phyloP scores from a whole-genome alignment of 208 protist genomes.

The Crithidia sp. region DNA sequence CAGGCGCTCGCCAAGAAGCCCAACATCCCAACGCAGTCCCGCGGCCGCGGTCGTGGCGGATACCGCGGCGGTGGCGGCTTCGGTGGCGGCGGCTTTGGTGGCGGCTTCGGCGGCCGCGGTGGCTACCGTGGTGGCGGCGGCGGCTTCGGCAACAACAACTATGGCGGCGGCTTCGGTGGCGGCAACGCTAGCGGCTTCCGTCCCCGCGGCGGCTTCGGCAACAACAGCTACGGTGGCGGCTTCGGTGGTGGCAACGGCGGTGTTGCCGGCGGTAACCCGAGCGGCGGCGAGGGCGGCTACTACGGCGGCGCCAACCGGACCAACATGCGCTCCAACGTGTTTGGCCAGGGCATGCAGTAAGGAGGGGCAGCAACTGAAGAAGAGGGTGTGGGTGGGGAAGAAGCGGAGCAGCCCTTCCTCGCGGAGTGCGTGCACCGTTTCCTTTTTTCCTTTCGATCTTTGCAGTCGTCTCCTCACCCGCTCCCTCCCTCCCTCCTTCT shows the following conservation, averaged over 20 bases:
- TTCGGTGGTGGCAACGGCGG: slow-evolving; percentile 21
- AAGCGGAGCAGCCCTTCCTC: background rate
- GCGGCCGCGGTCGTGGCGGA: slow-evolving; percentile 58
- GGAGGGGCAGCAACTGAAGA: background rate
- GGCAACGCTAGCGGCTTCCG: slow-evolving; percentile 8
- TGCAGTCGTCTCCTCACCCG: too few species aligned
- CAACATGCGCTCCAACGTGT: slow-evolving; percentile 55
- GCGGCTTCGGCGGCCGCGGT: slow-evolving; percentile 26
- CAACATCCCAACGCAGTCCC: slow-evolving; percentile 55
- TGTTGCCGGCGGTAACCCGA: slow-evolving; percentile 32
- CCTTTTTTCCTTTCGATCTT: background rate
- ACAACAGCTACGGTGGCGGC: slow-evolving; percentile 24
- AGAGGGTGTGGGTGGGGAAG: background rate
- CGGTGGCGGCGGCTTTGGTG: slow-evolving; percentile 26
- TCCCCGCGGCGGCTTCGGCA: slow-evolving; percentile 17
- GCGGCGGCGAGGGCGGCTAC: slow-evolving; percentile 7
- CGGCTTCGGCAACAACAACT: slow-evolving; percentile 27
- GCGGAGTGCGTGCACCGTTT: background rate
- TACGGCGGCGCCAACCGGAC: slow-evolving; percentile 31
- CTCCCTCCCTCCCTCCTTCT: too few species aligned
- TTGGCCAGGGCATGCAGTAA: slow-evolving; percentile 46
- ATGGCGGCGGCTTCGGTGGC: slow-evolving; percentile 21
- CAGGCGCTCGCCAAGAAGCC: slow-evolving; percentile 84
- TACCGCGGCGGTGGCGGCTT: slow-evolving; percentile 44
- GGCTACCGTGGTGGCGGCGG: slow-evolving; percentile 28